Conservation (phyloP, 805 yeast species). For the Candida broadrunensis region DNA sequence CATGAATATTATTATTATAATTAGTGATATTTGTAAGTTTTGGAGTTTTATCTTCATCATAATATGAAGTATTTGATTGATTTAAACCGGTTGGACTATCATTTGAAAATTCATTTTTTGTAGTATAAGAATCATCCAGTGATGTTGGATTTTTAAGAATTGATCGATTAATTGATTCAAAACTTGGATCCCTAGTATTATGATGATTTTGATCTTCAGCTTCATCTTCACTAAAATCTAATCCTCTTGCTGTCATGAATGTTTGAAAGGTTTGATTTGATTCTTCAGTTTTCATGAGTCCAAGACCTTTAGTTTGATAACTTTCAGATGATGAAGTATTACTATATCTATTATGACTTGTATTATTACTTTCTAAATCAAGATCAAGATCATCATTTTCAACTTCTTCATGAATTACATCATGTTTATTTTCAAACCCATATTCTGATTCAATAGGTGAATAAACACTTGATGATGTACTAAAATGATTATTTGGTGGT, state of each 20-base stretch:
- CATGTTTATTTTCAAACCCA: slow-evolving; percentile 1
- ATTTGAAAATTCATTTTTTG: not conserved
- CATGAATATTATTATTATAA: not conserved
- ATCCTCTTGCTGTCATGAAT: slow-evolving; percentile 22
- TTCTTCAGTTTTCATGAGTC: slow-evolving; percentile 7
- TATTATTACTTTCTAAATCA: slow-evolving; percentile 1
- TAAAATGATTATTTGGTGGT: slow-evolving; percentile 20
- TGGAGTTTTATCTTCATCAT: slow-evolving; percentile 31
- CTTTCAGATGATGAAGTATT: not conserved
- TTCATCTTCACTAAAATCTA: slow-evolving; percentile 5
- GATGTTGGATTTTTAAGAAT: slow-evolving; percentile 19
- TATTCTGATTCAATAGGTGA: slow-evolving; percentile 22
- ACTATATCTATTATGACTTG: not conserved
- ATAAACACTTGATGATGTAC: slow-evolving; percentile 36
- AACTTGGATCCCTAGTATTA: slow-evolving; percentile 17
- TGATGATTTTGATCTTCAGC: slow-evolving; percentile 4
- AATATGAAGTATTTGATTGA: not conserved
- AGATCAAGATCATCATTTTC: slow-evolving; percentile 13
- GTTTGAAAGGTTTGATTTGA: slow-evolving; percentile 24
- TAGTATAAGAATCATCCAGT: slow-evolving; percentile 1
- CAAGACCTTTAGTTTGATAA: no score
- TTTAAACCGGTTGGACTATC: not conserved
- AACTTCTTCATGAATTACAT: slow-evolving; percentile 11
- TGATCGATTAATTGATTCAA: slow-evolving; percentile 32
- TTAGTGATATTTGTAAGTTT: slow-evolving; percentile 12